These are phyloP conservation scores for Clarireedia monteithiana DNA, from an alignment of 2,329 filamentous ascomycete species.

Conservation along the genomic window DNA sequence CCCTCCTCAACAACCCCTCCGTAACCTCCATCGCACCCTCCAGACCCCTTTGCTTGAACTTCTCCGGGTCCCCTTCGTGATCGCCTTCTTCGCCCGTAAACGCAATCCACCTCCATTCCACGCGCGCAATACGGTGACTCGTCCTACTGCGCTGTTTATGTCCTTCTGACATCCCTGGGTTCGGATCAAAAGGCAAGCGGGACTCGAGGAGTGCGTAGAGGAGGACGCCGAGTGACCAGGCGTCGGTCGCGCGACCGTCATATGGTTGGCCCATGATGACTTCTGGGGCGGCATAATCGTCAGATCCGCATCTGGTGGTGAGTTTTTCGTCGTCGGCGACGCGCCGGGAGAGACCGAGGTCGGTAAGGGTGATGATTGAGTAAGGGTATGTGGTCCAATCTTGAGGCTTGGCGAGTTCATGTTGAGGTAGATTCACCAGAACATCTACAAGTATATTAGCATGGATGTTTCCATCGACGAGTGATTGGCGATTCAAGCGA, in stretches of 20 bases:
- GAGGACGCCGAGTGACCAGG: conserved; percentile 90
- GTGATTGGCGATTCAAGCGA: background rate
- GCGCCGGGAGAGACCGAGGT: conserved; percentile 80
- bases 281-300: conserved; percentile 95
- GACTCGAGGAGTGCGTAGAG: conserved; percentile 90
- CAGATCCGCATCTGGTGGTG: conserved; percentile 89
- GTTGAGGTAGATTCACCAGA: conserved; percentile 72
- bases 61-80: conserved; percentile 60
- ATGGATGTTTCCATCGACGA: background rate
- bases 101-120: conserved; percentile 91
- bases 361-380: conserved; percentile 81
- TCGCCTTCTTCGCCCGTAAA: conserved; percentile 80
- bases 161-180: conserved; percentile 70
- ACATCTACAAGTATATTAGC: conserved; percentile 53
- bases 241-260: conserved; percentile 84
- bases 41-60: conserved; percentile 56
- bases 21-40: conserved; percentile 73
- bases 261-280: conserved; percentile 94
- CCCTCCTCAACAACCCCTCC: conserved; percentile 76
- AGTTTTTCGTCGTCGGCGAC: conserved; percentile 81
- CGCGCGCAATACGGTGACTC: conserved; percentile 88
- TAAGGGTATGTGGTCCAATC: conserved; percentile 72
- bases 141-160: conserved; percentile 72
- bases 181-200: conserved; percentile 86
- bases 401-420: conserved; percentile 55